Base-by-base conservation (phyloP, 2,329 filamentous ascomycete species). In the Fusarium lyarnte region DNA sequence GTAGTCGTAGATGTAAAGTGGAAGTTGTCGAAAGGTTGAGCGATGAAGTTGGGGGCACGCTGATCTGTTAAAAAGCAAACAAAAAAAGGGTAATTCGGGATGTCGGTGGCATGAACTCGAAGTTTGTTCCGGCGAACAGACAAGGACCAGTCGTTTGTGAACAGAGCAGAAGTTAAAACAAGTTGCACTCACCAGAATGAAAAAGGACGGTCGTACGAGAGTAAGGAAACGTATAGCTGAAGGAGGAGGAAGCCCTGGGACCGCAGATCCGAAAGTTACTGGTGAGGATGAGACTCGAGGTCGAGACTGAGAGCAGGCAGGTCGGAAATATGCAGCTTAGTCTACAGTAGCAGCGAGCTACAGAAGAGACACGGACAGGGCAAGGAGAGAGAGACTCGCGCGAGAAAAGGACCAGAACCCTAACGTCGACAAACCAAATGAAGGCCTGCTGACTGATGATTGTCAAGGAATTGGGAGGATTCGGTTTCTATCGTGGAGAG, bases 391-490 rank as follows among this genome's bases (percentile, higher is more conserved):
- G 45, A 58, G 64, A 70, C 78, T 81, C 77, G 77, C 78, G 78
- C 76, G 77, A 80, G 70, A 75, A 76, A 76, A 76, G 72, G 69
- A 76, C 78, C 77, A 64, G 77, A 79, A 79, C 76, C 76, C 79
- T 66, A 64, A 69, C 51, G 74, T 79, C 78, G 68, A 79, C 77
- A 78, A 78, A 79, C 72, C 69, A 69, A 69, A 67, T 61, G 60
- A 70, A 73, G 75, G 77, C 77, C 78, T 79, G 79, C 76, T 52
- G 80, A 82, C 77, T 76, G 59, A 53, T 60, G 55, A 45, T 81
- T 81, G 79, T 81, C 79, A 75, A 73, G 67, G 70, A 70, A 70
- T 55, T 81, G 70, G 80, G 78, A 76, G 80, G 81, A 81, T 82
- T 82, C 81, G 78, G 79, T 70, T 74, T 76, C 74, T 75, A 69